A percentile compares a stretch with the other conserved stretches of the same genome.
Conservation (phyloP, 371 early-diverging fungal species). For the Funneliformis caledonium region DNA sequence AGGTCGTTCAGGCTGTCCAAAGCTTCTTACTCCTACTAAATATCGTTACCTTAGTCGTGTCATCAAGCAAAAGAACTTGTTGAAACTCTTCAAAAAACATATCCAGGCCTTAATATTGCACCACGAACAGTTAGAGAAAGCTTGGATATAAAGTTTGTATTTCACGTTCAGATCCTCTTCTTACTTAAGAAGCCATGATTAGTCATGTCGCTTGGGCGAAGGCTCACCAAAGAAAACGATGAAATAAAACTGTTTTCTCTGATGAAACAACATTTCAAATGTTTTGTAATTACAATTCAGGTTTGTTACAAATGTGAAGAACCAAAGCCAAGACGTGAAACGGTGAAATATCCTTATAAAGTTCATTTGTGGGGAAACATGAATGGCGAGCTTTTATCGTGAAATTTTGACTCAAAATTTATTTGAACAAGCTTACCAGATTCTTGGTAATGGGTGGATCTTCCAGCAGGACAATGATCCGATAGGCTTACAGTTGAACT, state of each 20-base stretch:
- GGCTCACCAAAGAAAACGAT: neutral
- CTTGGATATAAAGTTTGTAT: neutral
- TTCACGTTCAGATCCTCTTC: neutral
- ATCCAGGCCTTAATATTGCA: too few species aligned
- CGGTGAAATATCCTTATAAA: too few species aligned
- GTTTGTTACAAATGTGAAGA: neutral
- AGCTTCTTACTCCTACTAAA: too few species aligned
- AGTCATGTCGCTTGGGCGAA: neutral
- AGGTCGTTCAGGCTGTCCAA: too few species aligned
- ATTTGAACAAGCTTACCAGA: constrained; percentile 1
- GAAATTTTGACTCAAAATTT: constrained; percentile 14
- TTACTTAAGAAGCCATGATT: neutral
- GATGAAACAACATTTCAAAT: constrained; percentile 34
- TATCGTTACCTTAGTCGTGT: too few species aligned
- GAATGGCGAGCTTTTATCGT: too few species aligned
- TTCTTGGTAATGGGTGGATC: neutral
- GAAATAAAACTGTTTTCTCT: constrained; percentile 18
- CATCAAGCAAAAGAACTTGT: too few species aligned
- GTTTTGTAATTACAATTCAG: constrained; percentile 20
- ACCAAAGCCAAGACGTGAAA: neutral
- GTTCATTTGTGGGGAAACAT: too few species aligned
- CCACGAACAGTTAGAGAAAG: neutral
- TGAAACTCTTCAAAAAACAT: too few species aligned
- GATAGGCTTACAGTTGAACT: neutral
- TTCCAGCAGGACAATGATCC: constrained; percentile 3